Evolutionary conservation across 352 stramenopile genomes (phyloP), one percentile per base, ranked within the genome.

Genomic region (Phytophthora hybrid): DNA sequence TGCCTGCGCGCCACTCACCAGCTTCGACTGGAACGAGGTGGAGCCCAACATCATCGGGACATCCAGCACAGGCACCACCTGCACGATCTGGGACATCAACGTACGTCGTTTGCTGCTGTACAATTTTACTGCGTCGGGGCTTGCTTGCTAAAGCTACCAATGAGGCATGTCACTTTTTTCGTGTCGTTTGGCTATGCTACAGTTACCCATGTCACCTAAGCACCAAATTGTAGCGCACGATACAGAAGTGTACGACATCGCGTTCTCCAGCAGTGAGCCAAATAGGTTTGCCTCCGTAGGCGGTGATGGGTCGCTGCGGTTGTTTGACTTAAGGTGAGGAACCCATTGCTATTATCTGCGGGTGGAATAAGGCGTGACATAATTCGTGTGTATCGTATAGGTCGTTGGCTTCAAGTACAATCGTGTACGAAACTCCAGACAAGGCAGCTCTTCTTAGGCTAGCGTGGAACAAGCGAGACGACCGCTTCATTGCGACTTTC

Each of bases 181-280:
- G 19, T 54, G 5, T 1, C 44, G 23, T 34, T 60, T 54, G 19
- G 18, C 34, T 41, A 44, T 67, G 32, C n/a, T 62, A 37, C 26
- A 96, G 88, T 77, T 93, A 71, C 70, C 81, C 31, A 83, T 77
- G 6, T 76, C 69, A 10, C 87, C 88, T 2, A 93, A 85, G 66
- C 98, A 98, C 46, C 97, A 99, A 85, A 96, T 99, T 59, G 98
- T 99, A 71, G 96, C 98, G 11, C 98, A 99, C 75, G 98, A 99
- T 69, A 95, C 97, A 46, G 98, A 99, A 81, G 98, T 99, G 4
- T 99, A 99, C 78, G 98, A 99, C 83, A 94, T 99, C 23, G 93
- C 97, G 13, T 99, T 99, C 67, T 97, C 96, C 5, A 85, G 97
- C n/a, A 86, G 97, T 18, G 96, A 98, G 21, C 59, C 76, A 0